Base-by-base conservation (phyloP, 352 stramenopile genomes). In the Phytophthora chlamydospora region DNA sequence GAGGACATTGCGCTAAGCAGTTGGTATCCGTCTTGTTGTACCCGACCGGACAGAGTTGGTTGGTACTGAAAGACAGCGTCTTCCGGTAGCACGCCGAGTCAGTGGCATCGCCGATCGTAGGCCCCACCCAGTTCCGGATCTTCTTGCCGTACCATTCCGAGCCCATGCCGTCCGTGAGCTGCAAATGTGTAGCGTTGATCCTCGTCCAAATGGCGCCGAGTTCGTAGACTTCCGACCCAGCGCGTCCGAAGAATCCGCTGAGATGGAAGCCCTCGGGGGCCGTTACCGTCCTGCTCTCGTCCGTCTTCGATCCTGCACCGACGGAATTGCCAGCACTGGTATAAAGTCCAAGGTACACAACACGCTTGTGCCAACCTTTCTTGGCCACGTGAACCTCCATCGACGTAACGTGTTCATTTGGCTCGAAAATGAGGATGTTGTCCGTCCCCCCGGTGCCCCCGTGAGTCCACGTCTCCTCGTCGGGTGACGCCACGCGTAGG, bases 1-100 rank as follows among this genome's bases (percentile, higher is more conserved):
- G 27, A 1, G 81, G 81, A 35, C 81, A 90, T 50, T 88, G 66
- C 0, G 73, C 74, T 71, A 78, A 84, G 59, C 80, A 90, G 7
- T 75, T 78, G 8, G 52, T 68, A 41, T 85, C 49, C 9, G 75
- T 76, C 48, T 82, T 73, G 32, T 64, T 80, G 46, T 75, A 62
- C 40, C 40, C 47, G 0, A 66, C 13, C 12, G 58, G 58, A 19
- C 58, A 66, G 12, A 60, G 9, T 0, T 48, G 76, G 66, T 44
- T 69, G 62, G 17, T 57, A 43, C n/a, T 62, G 32, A 56, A 58
- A 65, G 0, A 36, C 36, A 58, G 56, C 4, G 62, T 79, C 51
- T 79, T 73, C 13, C 76, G 71, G 58, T 85, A 85, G 31, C 76
- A 85, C 3, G 71, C 70, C 27, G 58, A 66, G 54, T 83, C 68